Evolutionary conservation across 192 early-diverging fungal genomes (phyloP), one percentile per base, ranked within the genome.

Genomic region (Linnemannia exigua): DNA sequence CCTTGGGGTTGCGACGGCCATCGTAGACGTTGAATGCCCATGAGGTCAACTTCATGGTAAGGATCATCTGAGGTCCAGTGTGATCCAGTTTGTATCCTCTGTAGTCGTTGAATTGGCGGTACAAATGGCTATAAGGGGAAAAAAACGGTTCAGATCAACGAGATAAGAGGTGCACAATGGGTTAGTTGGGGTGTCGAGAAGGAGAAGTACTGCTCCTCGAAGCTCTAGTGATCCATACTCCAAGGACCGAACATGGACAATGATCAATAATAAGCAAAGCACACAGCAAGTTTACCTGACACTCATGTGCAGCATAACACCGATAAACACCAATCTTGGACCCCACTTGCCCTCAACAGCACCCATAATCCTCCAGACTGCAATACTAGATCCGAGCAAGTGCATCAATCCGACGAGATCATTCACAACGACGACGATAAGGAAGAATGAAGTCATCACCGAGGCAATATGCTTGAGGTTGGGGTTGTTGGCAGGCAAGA

Each of bases 61-160:
- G 88, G 33, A 98, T 92, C 98, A 99, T 99, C 87, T 97, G 95
- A 3, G 97, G 96, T 17, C 96, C 95, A 15, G 98, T 96, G 73
- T 95, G 90, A 89, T 99, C 97, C 81, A 96, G 91, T 28, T 87
- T 84, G 20, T 91, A 91, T 72, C 90, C 87, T 17, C 87, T 82
- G 16, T 85, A 79, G 69, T 89, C 81, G 46, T 88, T 77, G 31
- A 82, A 48, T 61, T 92, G 91, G 46, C 92, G 89, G 46, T 77
- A 77, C 19, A 92, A 71, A 79, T 94, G 91, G 73, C 91, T 92
- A 73, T 22, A 16, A 36, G 2, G n/a, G 41, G 41, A 44, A 44
- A 6, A n/a, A n/a, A n/a, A n/a, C n/a, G n/a, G 41, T 44, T 44
- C 9, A 9, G 41, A 44, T 44, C n/a, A n/a, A n/a, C n/a, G n/a